phyloP scores from a whole-genome alignment of 495 filamentous ascomycete species.

The Penicillium roqueforti region DNA sequence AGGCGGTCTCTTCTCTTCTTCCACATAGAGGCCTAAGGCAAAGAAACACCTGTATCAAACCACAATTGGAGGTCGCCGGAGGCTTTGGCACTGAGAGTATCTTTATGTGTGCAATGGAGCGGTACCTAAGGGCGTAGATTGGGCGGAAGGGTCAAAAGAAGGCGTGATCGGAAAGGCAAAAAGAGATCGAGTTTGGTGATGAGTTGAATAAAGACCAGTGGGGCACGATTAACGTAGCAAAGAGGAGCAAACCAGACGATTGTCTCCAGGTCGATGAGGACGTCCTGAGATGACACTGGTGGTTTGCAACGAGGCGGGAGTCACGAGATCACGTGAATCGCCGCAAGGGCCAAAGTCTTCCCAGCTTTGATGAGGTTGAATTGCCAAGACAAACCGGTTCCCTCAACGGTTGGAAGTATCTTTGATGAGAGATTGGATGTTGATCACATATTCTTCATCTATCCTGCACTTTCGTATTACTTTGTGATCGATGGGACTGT shows the following conservation, averaged over 20 bases:
- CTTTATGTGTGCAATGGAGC: constrained; percentile 20
- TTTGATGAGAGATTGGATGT: neutral
- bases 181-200: constrained; percentile 9
- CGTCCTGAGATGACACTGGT: constrained; percentile 30
- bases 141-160: constrained; percentile 35
- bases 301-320: constrained; percentile 46
- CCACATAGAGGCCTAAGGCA: constrained; percentile 45
- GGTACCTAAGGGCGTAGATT: constrained; percentile 29
- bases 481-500: neutral
- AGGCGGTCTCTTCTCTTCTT: constrained; percentile 51
- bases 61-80: constrained; percentile 4
- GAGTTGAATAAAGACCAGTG: constrained; percentile 11
- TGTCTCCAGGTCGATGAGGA: constrained; percentile 21
- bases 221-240: constrained; percentile 15
- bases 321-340: constrained; percentile 24
- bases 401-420: neutral
- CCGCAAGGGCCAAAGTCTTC: constrained; percentile 29
- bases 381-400: constrained; percentile 4
- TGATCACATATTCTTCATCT: neutral
- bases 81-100: constrained; percentile 6
- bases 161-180: constrained; percentile 17
- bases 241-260: constrained; percentile 18
- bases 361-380: constrained; percentile 5
- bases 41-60: constrained; percentile 29
- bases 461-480: neutral